Evolutionary conservation across 768 basidiomycete species (phyloP).

Genomic region (Hygrophorus pudorinus): DNA sequence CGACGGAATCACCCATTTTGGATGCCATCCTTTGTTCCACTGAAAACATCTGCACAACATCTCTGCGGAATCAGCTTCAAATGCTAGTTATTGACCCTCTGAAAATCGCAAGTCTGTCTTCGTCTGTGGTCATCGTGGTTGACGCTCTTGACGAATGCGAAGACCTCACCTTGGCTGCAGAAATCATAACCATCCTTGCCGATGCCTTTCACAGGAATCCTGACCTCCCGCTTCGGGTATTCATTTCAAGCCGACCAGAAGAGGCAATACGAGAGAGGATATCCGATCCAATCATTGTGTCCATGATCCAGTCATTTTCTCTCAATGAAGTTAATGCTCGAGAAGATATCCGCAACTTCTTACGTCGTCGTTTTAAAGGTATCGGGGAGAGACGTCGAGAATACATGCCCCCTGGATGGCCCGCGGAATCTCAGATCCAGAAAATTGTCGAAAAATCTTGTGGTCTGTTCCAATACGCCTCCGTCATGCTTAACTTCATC

Average conservation of each 20-base stretch:
- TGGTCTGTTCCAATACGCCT: conserved; percentile 3
- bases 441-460: neutral
- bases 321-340: neutral
- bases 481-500: neutral
- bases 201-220: conserved; percentile 8
- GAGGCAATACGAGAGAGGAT: neutral
- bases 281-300: neutral
- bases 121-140: conserved; percentile 1
- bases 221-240: conserved; percentile 8
- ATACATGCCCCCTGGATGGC: neutral
- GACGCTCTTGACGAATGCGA: conserved; percentile 6
- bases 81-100: conserved; percentile 1
- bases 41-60: no score
- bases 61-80: conserved; percentile 1
- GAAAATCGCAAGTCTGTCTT: neutral
- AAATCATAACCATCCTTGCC: neutral
- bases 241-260: conserved; percentile 9
- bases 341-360: conserved; percentile 1
- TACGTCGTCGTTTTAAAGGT: neutral
- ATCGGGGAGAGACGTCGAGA: neutral
- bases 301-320: neutral
- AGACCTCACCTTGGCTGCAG: neutral
- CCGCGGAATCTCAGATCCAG: neutral
- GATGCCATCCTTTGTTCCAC: neutral
- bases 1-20: conserved; percentile 9